Base-by-base conservation (phyloP, 2,329 filamentous ascomycete genomes). In the Arachnomyces sp. region DNA sequence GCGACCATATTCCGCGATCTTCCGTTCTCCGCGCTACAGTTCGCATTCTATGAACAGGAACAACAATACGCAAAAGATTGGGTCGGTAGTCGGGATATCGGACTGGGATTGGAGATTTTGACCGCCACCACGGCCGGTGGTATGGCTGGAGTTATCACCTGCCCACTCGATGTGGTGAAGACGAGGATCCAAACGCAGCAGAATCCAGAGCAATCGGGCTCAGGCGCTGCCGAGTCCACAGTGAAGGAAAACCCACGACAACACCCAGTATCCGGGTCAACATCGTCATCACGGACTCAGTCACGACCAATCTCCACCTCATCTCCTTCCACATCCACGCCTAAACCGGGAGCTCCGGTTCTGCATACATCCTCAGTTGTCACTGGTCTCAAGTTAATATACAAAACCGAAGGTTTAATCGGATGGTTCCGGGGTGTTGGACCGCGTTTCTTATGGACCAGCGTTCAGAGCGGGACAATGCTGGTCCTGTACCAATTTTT, bases 11-110 rank as follows among this genome's bases (percentile, higher is more conserved):
- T 85, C 66, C 83, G 92, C 43, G 92, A 98, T 55, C 73, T 98
- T 15, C 92, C 92, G 2, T 98, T 95, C 59, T 96, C 90, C 0
- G 92, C 92, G 1, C 68, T 98, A 8, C 92, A 98, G 58, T 96
- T 98, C 64, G 90, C 93, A 55, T 95, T 98, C 60, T 98, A 94
- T 70, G 92, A 98, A 63, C 86, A 96, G 62, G 89, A 89, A 58
- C 85, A 89, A 54, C 78, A 73, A 34, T 77, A 86, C 73, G 89
- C 92, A 1, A 83, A 83, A 55, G 63, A 78, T 39, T 93, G 83
- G 73, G 81, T 84, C 56, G 78, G 82, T 28, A 83, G 81, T 46
- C 77, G 82, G 42, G 86, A 95, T 43, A 93, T 98, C 39, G 92
- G 92, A 1, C 65, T 93, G 28, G 74, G 80, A 1, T 63, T 96